Base-by-base conservation (phyloP, 352 stramenopile genomes). In the Phytopythium sindhum region DNA sequence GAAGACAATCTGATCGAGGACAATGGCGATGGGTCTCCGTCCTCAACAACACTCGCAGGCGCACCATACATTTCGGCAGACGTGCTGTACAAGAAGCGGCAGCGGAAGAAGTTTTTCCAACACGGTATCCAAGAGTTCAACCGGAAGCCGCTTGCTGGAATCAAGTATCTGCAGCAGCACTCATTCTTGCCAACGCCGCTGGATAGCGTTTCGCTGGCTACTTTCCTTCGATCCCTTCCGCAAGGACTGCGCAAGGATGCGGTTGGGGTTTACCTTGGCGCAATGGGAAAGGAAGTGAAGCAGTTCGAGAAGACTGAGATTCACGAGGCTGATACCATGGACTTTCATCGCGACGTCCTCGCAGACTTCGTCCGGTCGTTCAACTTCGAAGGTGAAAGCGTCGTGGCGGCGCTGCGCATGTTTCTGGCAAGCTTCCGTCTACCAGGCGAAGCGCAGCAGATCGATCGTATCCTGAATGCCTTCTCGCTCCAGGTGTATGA, bases 101-200 rank as follows among this genome's bases (percentile, higher is more conserved):
- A 93, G 55, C 83, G 85, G 41, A 95, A 95, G 52, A 88, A 90
- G 51, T 80, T 88, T 41, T 93, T 94, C 50, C 84, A 93, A 64
- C 79, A 90, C 39, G 89, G 92, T 2, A 95, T 97, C 51, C 67
- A 91, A 54, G 77, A 93, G 56, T 99, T 99, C 75, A 99, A 99
- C 69, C 81, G 87, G 21, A 95, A 95, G n/a, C 86, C 84, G 15
- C 76, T 96, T 15, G 84, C 88, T n/a, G 95, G 93, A 56, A 89
- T 98, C 71, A 83, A 87, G 63, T 93, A 92, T 53, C 72, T 95
- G 37, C 81, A 95, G 60, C 75, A 93, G 50, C 72, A 95, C 35
- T 66, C 68, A 0, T 91, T 97, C 51, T 41, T 97, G 15, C 86
- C 88, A 11, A 84, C 86, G 1, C 84, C 86, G 29, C 71, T 94